Percentiles rank a stretch among this genome's conserved stretches.
phyloP scores from a whole-genome alignment of 768 basidiomycete species.

The Stropharia rugosoannulata region DNA sequence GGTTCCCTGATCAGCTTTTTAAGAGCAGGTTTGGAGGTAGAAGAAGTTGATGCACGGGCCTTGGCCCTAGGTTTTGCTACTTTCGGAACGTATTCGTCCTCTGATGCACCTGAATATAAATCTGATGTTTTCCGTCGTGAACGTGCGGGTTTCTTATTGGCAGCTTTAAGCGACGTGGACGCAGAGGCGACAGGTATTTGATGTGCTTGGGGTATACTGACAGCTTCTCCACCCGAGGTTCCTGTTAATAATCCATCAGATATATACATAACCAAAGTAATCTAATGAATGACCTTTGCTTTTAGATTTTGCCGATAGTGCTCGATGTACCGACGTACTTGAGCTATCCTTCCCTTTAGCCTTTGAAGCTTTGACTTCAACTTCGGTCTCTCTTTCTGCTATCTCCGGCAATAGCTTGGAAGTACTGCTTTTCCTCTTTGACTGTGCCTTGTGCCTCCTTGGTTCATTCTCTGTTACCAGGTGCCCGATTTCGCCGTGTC shows the following conservation, averaged over 20 bases:
- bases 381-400: background rate
- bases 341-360: background rate
- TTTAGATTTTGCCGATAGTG: too few species aligned
- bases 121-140: slow-evolving; percentile 7
- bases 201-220: too few species aligned
- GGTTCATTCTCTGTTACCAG: too few species aligned
- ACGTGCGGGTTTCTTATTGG: background rate
- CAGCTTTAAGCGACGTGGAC: background rate
- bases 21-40: background rate
- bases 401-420: background rate
- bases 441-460: background rate
- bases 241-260: too few species aligned
- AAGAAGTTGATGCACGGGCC: background rate
- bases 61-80: background rate
- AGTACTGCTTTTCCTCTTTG: background rate
- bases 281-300: background rate
- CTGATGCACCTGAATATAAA: slow-evolving; percentile 14
- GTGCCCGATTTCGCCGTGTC: too few species aligned
- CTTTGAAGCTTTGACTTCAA: background rate
- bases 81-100: slow-evolving; percentile 18
- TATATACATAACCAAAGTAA: background rate
- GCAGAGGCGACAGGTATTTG: background rate
- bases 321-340: background rate
- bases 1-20: background rate
- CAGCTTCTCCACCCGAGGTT: too few species aligned